A percentile compares a stretch with the other conserved stretches of the same genome.
Evolutionary conservation across 1,139 yeast genomes (phyloP).

Genomic region (Eremothecium cymbalariae): DNA sequence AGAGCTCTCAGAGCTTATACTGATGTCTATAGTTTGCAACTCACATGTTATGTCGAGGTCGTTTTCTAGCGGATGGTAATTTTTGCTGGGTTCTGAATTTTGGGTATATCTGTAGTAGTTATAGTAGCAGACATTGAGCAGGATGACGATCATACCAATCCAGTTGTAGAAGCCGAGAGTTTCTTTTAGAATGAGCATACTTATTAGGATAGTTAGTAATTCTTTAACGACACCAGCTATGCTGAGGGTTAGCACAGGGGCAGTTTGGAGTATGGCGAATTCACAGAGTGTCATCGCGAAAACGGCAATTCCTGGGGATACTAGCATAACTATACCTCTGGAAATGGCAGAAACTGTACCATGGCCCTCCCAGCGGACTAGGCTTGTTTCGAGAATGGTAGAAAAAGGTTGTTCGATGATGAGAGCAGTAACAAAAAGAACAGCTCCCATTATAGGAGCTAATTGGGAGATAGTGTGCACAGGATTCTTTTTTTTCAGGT

Average conservation of each 20-base stretch:
- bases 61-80: constrained; percentile 2
- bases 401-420: constrained; percentile 28
- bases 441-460: constrained; percentile 72
- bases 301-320: constrained; percentile 80
- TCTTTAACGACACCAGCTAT: constrained; percentile 93
- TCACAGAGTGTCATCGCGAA: constrained; percentile 88
- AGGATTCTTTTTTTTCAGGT: constrained; percentile 48
- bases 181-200: constrained; percentile 71
- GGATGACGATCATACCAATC: constrained; percentile 70
- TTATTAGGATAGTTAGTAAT: constrained; percentile 65
- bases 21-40: no score
- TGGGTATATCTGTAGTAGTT: constrained; percentile 52
- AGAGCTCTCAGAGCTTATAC: neutral
- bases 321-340: constrained; percentile 47
- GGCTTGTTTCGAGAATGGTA: constrained; percentile 18
- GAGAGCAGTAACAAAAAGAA: constrained; percentile 42
- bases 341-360: constrained; percentile 27
- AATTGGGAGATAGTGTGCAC: constrained; percentile 74
- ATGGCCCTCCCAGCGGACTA: constrained; percentile 16
- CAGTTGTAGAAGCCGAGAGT: constrained; percentile 51
- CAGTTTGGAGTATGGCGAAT: constrained; percentile 69
- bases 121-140: constrained; percentile 73
- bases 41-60: constrained; percentile 6
- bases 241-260: constrained; percentile 78
- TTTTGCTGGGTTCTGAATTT: constrained; percentile 11